phyloP scores from a whole-genome alignment of 768 basidiomycete genomes.

The Tephrocybe rancida region DNA sequence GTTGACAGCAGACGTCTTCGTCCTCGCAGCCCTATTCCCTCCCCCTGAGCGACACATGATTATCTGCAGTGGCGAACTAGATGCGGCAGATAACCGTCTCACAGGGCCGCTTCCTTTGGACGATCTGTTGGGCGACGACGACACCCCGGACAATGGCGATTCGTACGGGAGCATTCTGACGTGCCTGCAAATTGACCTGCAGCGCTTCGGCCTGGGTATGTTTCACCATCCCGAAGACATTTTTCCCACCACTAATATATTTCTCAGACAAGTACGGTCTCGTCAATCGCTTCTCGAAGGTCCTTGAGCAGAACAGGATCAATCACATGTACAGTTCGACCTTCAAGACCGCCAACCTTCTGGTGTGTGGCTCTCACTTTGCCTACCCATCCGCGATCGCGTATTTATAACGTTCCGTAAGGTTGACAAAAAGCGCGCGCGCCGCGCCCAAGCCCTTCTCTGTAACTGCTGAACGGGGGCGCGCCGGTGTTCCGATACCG shows the following conservation, averaged over 20 bases:
- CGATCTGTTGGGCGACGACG: slow-evolving; percentile 29
- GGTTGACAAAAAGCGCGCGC: slow-evolving; percentile 61
- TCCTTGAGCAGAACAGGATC: slow-evolving; percentile 72
- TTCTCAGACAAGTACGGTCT: slow-evolving; percentile 73
- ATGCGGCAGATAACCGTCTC: slow-evolving; percentile 50
- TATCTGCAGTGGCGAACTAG: slow-evolving; percentile 71
- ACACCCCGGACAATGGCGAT: slow-evolving; percentile 31
- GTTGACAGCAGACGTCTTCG: slow-evolving; percentile 67
- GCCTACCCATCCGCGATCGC: background rate
- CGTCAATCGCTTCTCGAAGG: slow-evolving; percentile 74
- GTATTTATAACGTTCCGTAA: slow-evolving; percentile 19
- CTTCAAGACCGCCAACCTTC: slow-evolving; percentile 79
- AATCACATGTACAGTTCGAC: slow-evolving; percentile 87
- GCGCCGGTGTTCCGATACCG: background rate
- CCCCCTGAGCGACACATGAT: slow-evolving; percentile 74
- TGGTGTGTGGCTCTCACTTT: slow-evolving; percentile 43
- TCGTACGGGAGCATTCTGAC: slow-evolving; percentile 47
- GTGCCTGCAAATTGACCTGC: slow-evolving; percentile 77
- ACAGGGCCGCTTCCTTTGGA: slow-evolving; percentile 33
- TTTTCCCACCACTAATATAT: slow-evolving; percentile 2
- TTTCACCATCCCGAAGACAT: slow-evolving; percentile 10
- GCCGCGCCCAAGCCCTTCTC: slow-evolving; percentile 58
- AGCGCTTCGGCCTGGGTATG: slow-evolving; percentile 70
- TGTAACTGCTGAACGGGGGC: slow-evolving; percentile 48
- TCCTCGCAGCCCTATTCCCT: slow-evolving; percentile 72